Evolutionary conservation across 768 basidiomycete species (phyloP), one percentile per base, ranked within the genome.

Genomic region (Termitomyces bulborhizus): DNA sequence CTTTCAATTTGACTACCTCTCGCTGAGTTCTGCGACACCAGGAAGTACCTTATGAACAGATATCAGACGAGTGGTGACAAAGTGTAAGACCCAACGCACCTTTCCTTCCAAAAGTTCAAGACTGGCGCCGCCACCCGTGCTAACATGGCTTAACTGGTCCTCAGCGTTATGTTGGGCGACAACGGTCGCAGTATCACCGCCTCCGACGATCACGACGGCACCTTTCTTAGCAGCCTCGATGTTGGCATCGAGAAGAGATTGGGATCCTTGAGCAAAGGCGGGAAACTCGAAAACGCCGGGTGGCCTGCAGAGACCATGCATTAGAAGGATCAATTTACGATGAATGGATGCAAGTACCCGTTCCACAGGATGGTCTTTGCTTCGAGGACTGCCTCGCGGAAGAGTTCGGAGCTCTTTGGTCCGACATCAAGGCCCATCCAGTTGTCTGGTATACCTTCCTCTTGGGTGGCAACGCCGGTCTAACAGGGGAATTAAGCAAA

Each of bases 301-400:
- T 41, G 97, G 96, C 37, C 96, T 98, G 66, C 9, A 51, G 16
- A 52, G 31, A 27, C 29, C 37, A 39, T 16, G 1, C 36, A 37
- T 60, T 13, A 57, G 21, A 53, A 36, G 29, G 15, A n/a, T 3
- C 24, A 29, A 3, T 8, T 7, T 45, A 7, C 15, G 9, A 15
- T 4, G 29, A 16, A 45, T 46, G 24, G 26, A 7, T 27, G 36
- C 12, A 70, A 79, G 66, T 60, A 88, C 90, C 90, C 90, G 62
- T 94, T 94, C 96, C 96, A 99, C 51, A 99, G 84, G 66, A 98
- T 93, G 39, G 96, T 99, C 81, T 92, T 97, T 50, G 93, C 78
- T 65, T 89, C 84, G 51, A 89, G 68, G 51, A 99, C 95, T 9
- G 93, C 84, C 57, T 83, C 62, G 41, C 78, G 80, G 78, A 87